Conservation (phyloP, 2,329 filamentous ascomycete genomes). For the Fusarium brevicatenulatum region DNA sequence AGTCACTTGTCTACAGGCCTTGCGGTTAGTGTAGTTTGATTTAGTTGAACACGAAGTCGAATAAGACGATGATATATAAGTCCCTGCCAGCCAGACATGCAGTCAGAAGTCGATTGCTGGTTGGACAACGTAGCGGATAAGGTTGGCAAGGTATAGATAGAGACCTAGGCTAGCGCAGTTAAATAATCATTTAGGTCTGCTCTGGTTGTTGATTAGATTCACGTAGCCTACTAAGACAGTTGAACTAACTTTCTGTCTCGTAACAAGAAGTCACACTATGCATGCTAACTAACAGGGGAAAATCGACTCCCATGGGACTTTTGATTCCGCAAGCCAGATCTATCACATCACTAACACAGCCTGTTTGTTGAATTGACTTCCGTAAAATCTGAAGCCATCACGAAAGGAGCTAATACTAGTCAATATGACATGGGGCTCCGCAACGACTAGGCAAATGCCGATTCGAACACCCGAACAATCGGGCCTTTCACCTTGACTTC, state of each 20-base stretch:
- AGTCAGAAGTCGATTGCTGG: neutral
- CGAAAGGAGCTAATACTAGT: neutral
- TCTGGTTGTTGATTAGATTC: neutral
- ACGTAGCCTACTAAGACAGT: neutral
- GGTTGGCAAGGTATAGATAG: neutral
- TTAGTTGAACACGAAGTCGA: neutral
- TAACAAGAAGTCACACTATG: neutral
- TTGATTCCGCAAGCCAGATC: neutral
- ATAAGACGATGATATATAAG: neutral
- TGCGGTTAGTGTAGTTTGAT: neutral
- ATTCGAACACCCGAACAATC: neutral
- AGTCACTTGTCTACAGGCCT: too few relatives aligned
- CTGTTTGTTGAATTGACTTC: neutral
- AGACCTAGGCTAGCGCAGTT: neutral
- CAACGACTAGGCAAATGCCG: neutral
- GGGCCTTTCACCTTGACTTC: neutral
- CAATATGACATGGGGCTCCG: neutral
- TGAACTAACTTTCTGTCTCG: neutral
- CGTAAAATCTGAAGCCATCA: neutral
- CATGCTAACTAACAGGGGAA: neutral
- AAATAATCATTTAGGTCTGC: neutral
- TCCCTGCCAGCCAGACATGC: neutral
- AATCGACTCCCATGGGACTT: too few relatives aligned
- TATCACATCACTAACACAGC: neutral
- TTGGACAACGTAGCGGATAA: neutral